Percentiles rank a stretch among this genome's conserved stretches.
These are phyloP conservation scores for Cynara cardunculus DNA, from an alignment of 129 eudicot genomes.

Conservation along the genomic window DNA sequence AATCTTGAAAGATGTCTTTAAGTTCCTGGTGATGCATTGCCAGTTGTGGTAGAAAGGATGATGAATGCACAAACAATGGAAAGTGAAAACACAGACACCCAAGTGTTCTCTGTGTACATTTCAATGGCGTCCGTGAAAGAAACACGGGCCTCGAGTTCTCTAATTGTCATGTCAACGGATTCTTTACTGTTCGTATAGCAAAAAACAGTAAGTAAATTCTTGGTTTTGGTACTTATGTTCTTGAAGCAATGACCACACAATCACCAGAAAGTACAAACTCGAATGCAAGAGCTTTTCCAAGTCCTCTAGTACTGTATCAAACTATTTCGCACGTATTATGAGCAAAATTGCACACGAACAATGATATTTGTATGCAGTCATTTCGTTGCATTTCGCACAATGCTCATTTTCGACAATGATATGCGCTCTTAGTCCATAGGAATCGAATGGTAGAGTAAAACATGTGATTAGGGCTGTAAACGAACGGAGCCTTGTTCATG, in stretches of 20 bases:
- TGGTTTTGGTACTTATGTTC: slow-evolving; percentile 45
- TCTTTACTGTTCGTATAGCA: slow-evolving; percentile 47
- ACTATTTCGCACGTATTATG: background rate
- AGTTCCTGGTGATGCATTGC: slow-evolving; percentile 53
- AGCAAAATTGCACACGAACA: background rate
- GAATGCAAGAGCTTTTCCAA: slow-evolving; percentile 83
- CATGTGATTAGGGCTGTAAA: too few relatives aligned
- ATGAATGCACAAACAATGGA: slow-evolving; percentile 99
- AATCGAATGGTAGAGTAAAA: too few relatives aligned
- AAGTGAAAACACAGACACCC: slow-evolving; percentile 96
- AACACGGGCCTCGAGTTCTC: slow-evolving; percentile 68
- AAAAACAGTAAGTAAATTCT: background rate
- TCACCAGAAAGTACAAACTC: slow-evolving; percentile 87
- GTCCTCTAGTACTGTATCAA: slow-evolving; percentile 72
- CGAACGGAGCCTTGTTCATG: too few relatives aligned
- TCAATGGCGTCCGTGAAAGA: slow-evolving; percentile 94
- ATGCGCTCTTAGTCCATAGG: too few relatives aligned
- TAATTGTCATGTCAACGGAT: slow-evolving; percentile 60
- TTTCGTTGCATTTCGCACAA: too few relatives aligned
- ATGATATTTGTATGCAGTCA: too few relatives aligned
- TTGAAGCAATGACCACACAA: slow-evolving; percentile 72
- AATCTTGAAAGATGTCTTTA: slow-evolving; percentile 3
- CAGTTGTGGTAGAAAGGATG: slow-evolving; percentile 77
- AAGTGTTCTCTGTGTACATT: slow-evolving; percentile 86
- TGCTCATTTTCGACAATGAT: too few relatives aligned